phyloP scores from a whole-genome alignment of 73 alveolate genomes.

The Paramecium primaurelia region DNA sequence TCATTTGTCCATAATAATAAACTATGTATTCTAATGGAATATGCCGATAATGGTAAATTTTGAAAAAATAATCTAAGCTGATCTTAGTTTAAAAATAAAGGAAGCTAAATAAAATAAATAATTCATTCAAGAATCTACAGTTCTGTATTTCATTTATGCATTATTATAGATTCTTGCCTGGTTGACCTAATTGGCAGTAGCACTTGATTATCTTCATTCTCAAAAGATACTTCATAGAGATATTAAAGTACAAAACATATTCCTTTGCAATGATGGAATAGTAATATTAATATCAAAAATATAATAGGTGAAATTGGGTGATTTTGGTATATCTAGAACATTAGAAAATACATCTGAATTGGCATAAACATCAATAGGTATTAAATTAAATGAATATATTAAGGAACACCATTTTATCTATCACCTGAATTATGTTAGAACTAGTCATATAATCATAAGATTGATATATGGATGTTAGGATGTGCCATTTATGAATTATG shows the following conservation, averaged over 20 bases:
- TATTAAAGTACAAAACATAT: slow-evolving; percentile 44
- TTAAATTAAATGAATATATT: background rate
- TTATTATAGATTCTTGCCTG: slow-evolving; percentile 65
- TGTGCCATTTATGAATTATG: slow-evolving; percentile 61
- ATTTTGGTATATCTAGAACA: slow-evolving; percentile 35
- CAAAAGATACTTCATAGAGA: slow-evolving; percentile 81
- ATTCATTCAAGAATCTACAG: slow-evolving; percentile 13
- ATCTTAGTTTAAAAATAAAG: slow-evolving; percentile 43
- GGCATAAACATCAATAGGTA: slow-evolving; percentile 38
- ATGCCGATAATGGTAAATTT: slow-evolving; percentile 68
- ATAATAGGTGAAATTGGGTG: slow-evolving; percentile 35
- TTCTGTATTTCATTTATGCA: slow-evolving; percentile 45
- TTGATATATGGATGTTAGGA: slow-evolving; percentile 75
- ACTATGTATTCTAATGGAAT: slow-evolving; percentile 73
- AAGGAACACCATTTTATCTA: slow-evolving; percentile 72
- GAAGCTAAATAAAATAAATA: background rate
- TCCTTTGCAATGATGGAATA: slow-evolving; percentile 21
- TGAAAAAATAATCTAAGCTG: slow-evolving; percentile 47
- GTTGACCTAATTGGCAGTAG: slow-evolving; percentile 74
- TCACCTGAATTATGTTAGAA: slow-evolving; percentile 70
- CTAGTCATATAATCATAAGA: slow-evolving; percentile 54
- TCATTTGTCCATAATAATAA: slow-evolving; percentile 61
- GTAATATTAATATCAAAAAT: background rate
- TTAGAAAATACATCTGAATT: slow-evolving; percentile 25
- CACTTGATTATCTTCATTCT: slow-evolving; percentile 72